These are phyloP conservation scores for Oryza punctata DNA, from an alignment of 176 grass and related monocot genomes.

Conservation along the genomic window DNA sequence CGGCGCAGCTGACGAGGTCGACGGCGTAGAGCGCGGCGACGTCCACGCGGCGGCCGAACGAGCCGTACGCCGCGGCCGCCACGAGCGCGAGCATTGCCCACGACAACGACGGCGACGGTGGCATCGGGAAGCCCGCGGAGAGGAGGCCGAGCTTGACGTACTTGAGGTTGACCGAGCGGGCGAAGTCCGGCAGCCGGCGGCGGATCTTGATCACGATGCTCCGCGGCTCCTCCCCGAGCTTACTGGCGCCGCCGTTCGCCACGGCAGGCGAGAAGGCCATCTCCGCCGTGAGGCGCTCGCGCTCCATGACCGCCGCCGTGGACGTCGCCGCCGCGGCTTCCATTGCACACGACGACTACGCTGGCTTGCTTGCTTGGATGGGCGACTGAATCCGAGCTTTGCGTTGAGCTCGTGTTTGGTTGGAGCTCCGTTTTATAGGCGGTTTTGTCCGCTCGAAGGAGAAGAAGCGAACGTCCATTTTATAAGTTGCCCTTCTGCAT, in stretches of 20 bases:
- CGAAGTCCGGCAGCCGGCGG: constrained; percentile 66
- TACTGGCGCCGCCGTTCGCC: neutral
- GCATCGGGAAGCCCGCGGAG: constrained; percentile 26
- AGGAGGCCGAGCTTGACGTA: constrained; percentile 67
- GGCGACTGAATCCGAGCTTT: neutral
- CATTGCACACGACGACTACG: constrained; percentile 2
- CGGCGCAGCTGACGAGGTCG: constrained; percentile 37
- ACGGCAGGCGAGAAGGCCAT: constrained; percentile 38
- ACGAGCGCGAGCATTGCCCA: constrained; percentile 42
- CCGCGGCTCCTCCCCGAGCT: neutral
- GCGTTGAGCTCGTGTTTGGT: neutral
- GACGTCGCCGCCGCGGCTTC: constrained; percentile 3
- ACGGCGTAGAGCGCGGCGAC: constrained; percentile 36
- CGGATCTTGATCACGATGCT: constrained; percentile 77
- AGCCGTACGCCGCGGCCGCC: constrained; percentile 27
- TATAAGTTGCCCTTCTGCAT: too few species aligned
- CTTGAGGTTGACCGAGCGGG: constrained; percentile 70
- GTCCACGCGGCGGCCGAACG: constrained; percentile 29
- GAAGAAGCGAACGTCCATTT: too few species aligned
- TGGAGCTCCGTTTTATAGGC: neutral
- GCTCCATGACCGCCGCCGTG: constrained; percentile 52
- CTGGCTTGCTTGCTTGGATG: neutral
- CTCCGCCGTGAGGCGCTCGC: constrained; percentile 66
- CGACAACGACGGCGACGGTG: neutral
- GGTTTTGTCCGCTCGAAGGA: neutral